Evolutionary conservation across 805 yeast species (phyloP), one percentile per base, ranked within the genome.

Genomic region (Wickerhamiella occidentalis): DNA sequence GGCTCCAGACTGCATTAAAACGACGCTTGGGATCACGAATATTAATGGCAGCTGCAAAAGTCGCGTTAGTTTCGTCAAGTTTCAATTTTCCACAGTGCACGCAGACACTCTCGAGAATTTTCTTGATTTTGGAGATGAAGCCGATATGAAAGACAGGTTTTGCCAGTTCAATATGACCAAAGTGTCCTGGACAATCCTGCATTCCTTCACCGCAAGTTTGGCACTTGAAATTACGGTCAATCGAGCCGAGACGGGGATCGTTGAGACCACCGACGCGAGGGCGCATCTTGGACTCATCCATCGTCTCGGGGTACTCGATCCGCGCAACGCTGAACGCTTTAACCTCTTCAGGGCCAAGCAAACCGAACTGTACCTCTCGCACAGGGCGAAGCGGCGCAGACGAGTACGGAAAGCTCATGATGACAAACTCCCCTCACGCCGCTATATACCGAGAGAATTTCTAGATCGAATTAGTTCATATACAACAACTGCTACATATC

Each of bases 151-250:
- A 92, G 35, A 92, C 99, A 12, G 99, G 98, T 65, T 90, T 92
- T 30, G 98, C 97, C 56, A 92, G 74, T 65, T 92, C 99, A 54
- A 92, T 92, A 64, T 92, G 99, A 58, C 99, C 99, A 68, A 92
- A 92, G 71, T 92, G 99, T 52, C 99, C 99, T 0, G 97, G 97
- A 69, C 99, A 92, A 66, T 92, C 97, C 53, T 90, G 85, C 96
- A 92, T 92, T 60, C 90, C 96, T 67, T 92, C 99, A 61, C 96
- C 94, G 75, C 99, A 92, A 21, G 99, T 92, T 73, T 90, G 97
- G 74, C 99, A 92, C 71, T 85, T 86, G 75, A 84, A 85, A 65
- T 88, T 90, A 66, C 98, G 81, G 68, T 92, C 99, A 59, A 92
- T 88, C 3, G 96, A 84, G 46, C 99, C 99, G 54, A 92, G 74